phyloP scores from a whole-genome alignment of 768 basidiomycete genomes.

The Kwoniella sp. region DNA sequence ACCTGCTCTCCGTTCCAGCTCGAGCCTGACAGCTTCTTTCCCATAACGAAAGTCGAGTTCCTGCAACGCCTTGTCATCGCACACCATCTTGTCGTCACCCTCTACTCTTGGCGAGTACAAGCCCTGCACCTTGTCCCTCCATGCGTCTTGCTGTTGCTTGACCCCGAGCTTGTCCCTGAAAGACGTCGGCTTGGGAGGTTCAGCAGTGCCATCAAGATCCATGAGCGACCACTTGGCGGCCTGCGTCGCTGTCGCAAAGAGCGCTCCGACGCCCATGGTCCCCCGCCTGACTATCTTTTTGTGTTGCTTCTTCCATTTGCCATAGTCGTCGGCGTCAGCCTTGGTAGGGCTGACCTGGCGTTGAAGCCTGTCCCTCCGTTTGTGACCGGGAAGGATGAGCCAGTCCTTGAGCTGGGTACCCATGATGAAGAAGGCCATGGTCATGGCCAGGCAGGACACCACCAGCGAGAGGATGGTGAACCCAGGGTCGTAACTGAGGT shows the following conservation, averaged over 20 bases:
- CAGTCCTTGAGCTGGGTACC: slow-evolving; percentile 43
- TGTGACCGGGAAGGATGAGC: slow-evolving; percentile 16
- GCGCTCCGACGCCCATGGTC: slow-evolving; percentile 22
- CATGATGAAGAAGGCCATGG: slow-evolving; percentile 50
- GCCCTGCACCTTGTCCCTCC: slow-evolving; percentile 1
- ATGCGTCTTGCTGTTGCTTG: not conserved
- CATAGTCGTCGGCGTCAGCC: slow-evolving; percentile 30
- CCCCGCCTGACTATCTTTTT: slow-evolving; percentile 19
- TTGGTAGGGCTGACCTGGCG: slow-evolving; percentile 7
- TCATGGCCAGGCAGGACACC: slow-evolving; percentile 45
- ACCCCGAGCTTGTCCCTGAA: not conserved
- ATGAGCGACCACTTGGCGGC: slow-evolving; percentile 38
- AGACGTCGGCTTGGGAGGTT: not conserved
- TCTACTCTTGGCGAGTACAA: not conserved
- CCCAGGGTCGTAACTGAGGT: slow-evolving; percentile 45
- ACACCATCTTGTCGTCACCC: slow-evolving; percentile 12
- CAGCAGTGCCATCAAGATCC: slow-evolving; percentile 4
- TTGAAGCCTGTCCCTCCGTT: slow-evolving; percentile 4
- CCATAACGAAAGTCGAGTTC: slow-evolving; percentile 41
- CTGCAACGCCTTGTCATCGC: slow-evolving; percentile 24
- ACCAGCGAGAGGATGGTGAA: slow-evolving; percentile 49
- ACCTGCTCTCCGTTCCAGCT: slow-evolving; percentile 22
- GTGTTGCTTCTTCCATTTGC: slow-evolving; percentile 33
- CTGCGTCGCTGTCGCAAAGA: slow-evolving; percentile 20
- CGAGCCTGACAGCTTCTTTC: slow-evolving; percentile 22